phyloP scores from a whole-genome alignment of 768 basidiomycete genomes.

The Clavaria fumosa region DNA sequence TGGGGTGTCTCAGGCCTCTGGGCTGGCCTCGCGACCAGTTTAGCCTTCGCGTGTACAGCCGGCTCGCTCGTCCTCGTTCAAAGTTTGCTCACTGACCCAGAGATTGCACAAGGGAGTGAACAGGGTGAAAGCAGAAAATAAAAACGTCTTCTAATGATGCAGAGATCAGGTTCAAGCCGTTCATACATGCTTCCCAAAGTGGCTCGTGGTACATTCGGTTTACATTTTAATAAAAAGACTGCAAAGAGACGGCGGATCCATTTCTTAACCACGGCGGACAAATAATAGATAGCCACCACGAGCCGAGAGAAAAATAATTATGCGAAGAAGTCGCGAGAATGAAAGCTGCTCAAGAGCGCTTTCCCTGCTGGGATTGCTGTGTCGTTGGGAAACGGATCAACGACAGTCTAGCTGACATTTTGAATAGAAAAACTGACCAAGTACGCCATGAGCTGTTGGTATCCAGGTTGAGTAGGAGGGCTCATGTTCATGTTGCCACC shows the following conservation, averaged over 20 bases:
- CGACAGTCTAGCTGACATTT: not conserved
- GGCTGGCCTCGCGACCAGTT: slow-evolving; percentile 4
- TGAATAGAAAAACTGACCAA: slow-evolving; percentile 45
- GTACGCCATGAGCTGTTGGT: slow-evolving; percentile 57
- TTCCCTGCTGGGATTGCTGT: slow-evolving; percentile 20
- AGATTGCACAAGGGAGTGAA: too few species aligned
- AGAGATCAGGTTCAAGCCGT: too few species aligned
- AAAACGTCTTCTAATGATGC: too few species aligned
- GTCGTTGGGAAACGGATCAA: not conserved
- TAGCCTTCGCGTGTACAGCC: not conserved
- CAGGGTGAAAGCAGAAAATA: too few species aligned
- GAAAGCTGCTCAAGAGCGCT: slow-evolving; percentile 2
- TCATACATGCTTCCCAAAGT: too few species aligned
- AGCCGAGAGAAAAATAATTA: not conserved
- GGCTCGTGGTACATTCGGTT: too few species aligned
- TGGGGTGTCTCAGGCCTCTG: slow-evolving; percentile 7
- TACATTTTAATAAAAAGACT: too few species aligned
- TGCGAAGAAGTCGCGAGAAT: not conserved
- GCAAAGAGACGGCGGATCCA: too few species aligned
- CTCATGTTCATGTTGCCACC: slow-evolving; percentile 24
- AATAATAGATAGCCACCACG: not conserved
- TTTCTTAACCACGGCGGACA: not conserved
- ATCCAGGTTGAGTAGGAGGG: slow-evolving; percentile 23
- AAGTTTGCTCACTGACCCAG: too few species aligned
- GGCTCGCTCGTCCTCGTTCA: slow-evolving; percentile 5